Evolutionary conservation across 441 rosid species (phyloP).

Genomic region (Viola pubescens): DNA sequence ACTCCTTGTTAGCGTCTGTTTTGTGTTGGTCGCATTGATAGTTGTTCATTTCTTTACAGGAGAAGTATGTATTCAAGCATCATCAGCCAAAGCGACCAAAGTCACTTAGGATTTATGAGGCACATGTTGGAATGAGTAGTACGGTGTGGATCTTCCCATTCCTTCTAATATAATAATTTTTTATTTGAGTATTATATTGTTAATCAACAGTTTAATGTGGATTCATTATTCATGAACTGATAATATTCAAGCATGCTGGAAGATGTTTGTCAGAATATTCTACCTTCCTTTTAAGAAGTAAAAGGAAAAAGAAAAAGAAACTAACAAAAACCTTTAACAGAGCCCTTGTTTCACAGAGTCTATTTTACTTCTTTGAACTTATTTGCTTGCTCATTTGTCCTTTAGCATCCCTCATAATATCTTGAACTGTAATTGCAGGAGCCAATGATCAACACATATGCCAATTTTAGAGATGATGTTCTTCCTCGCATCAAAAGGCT

Average conservation of each 20-base stretch:
- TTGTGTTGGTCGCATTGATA: background rate
- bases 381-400: slow-evolving; percentile 9
- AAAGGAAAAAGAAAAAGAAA: too few relatives aligned
- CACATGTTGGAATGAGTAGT: slow-evolving; percentile 99
- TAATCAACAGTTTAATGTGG: too few relatives aligned
- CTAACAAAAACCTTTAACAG: too few relatives aligned
- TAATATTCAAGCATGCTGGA: background rate
- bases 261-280: background rate
- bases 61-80: slow-evolving; percentile 70
- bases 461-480: slow-evolving; percentile 89
- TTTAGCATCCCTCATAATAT: slow-evolving; percentile 16
- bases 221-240: background rate
- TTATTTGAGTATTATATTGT: background rate
- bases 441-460: slow-evolving; percentile 77
- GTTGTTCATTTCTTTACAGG: slow-evolving; percentile 41
- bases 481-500: slow-evolving; percentile 94
- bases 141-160: slow-evolving; percentile 44
- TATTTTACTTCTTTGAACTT: background rate
- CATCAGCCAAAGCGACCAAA: slow-evolving; percentile 82
- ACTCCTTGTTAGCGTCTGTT: slow-evolving; percentile 11
- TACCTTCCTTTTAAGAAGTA: too few relatives aligned
- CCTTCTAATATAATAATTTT: slow-evolving; percentile 13
- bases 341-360: too few relatives aligned
- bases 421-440: slow-evolving; percentile 47
- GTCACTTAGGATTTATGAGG: slow-evolving; percentile 88